These are phyloP conservation scores for Escovopsis sp. DNA, from an alignment of 2,329 filamentous ascomycete species.

Conservation along the genomic window DNA sequence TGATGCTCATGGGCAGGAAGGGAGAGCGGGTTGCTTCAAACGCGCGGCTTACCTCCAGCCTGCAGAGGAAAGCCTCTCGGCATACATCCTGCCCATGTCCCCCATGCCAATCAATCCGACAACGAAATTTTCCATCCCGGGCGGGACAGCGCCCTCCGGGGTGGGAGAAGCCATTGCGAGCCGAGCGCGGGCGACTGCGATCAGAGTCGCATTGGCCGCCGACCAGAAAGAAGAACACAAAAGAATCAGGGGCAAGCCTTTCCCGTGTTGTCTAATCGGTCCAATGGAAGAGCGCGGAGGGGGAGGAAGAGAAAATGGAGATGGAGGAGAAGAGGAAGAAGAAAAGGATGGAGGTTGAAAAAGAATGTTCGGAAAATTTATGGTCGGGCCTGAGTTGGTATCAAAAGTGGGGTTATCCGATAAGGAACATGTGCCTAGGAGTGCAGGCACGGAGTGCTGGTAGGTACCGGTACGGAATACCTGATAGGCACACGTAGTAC, in stretches of 20 bases:
- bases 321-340: constrained; percentile 4
- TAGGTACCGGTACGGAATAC: no score
- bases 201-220: constrained; percentile 11
- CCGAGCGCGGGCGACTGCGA: background rate
- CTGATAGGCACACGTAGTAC: no score
- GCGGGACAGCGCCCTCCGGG: constrained; percentile 11
- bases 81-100: constrained; percentile 99
- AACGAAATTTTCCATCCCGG: constrained; percentile 51
- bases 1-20: background rate
- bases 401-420: background rate
- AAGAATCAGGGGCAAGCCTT: background rate
- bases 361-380: background rate
- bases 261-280: background rate
- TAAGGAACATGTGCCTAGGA: no score
- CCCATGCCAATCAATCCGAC: constrained; percentile 98
- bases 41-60: constrained; percentile 69
- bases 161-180: constrained; percentile 15
- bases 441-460: no score
- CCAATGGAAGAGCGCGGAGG: constrained; percentile 2
- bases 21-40: background rate
- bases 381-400: constrained; percentile 1
- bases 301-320: constrained; percentile 5
- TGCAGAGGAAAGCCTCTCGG: constrained; percentile 69
- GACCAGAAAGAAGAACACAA: no score
- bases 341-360: background rate